phyloP scores from a whole-genome alignment of 495 filamentous ascomycete genomes.

The Annulohypoxylon stygium region DNA sequence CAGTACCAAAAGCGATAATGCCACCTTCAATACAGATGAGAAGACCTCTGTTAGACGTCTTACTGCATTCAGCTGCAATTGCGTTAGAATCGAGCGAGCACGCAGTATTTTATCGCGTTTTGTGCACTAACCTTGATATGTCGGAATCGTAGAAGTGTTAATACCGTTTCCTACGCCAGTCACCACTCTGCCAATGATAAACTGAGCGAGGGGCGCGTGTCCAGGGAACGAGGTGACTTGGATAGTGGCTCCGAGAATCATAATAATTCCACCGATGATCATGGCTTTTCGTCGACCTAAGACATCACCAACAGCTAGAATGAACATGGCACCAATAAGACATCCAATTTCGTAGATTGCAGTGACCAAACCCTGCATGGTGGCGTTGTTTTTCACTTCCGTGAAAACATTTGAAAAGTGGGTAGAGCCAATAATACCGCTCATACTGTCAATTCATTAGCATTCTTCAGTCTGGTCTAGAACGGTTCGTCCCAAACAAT shows the following conservation, averaged over 20 bases:
- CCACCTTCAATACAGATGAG: conserved; percentile 83
- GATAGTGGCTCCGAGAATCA: conserved; percentile 77
- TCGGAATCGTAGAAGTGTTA: conserved; percentile 79
- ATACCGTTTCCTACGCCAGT: conserved; percentile 80
- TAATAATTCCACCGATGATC: conserved; percentile 71
- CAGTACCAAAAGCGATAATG: conserved; percentile 77
- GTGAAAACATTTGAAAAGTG: conserved; percentile 79
- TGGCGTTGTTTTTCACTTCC: conserved; percentile 72
- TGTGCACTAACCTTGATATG: conserved; percentile 77
- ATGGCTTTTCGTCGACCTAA: conserved; percentile 72
- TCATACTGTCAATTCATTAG: conserved; percentile 66
- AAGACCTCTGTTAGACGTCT: conserved; percentile 76
- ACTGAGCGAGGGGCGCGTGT: conserved; percentile 65
- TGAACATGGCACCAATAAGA: conserved; percentile 78
- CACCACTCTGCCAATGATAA: conserved; percentile 76
- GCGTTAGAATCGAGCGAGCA: conserved; percentile 19
- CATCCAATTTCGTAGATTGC: conserved; percentile 89
- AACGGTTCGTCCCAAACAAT: background rate
- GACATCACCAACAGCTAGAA: conserved; percentile 74
- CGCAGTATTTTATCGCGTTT: conserved; percentile 1
- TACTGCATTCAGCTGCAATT: conserved; percentile 61
- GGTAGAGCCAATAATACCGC: conserved; percentile 80
- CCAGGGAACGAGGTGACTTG: conserved; percentile 66
- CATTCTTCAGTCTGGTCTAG: conserved; percentile 59
- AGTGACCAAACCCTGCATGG: conserved; percentile 84